phyloP scores from a whole-genome alignment of 1,284 basidiomycete species.

The Ceratobasidium sp. region DNA sequence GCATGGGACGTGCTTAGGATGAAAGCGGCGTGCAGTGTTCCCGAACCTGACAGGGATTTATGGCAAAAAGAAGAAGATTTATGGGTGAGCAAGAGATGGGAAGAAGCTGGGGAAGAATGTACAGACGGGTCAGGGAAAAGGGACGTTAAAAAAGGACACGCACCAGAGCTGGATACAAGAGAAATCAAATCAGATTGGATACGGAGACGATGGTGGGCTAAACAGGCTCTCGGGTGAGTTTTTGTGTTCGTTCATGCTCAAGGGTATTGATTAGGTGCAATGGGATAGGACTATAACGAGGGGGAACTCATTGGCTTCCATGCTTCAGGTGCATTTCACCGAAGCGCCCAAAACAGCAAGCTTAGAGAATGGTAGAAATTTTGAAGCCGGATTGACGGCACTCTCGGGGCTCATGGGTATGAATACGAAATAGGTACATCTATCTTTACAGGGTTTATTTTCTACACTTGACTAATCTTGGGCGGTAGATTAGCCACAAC shows the following conservation, averaged over 20 bases:
- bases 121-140: neutral
- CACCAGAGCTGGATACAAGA: neutral
- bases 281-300: conserved; percentile 2
- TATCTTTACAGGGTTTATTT: neutral
- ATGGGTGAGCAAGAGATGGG: neutral
- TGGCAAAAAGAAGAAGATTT: conserved; percentile 5
- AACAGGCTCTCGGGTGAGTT: conserved; percentile 19
- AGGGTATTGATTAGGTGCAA: conserved; percentile 44
- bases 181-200: conserved; percentile 24
- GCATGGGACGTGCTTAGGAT: too few species aligned
- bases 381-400: conserved; percentile 21
- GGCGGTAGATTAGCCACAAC: conserved; percentile 50
- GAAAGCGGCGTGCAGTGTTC: too few species aligned
- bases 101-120: conserved; percentile 13
- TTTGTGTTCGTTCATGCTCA: conserved; percentile 45
- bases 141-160: neutral
- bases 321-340: neutral
- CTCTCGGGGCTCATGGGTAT: conserved; percentile 23
- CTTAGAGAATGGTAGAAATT: neutral
- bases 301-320: neutral
- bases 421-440: conserved; percentile 50
- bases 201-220: conserved; percentile 24
- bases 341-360: neutral
- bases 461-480: conserved; percentile 39
- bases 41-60: too few species aligned